Percentiles rank a stretch among this genome's conserved stretches.
phyloP scores from a whole-genome alignment of 2,329 filamentous ascomycete species.

The Zymoseptoria tritici region DNA sequence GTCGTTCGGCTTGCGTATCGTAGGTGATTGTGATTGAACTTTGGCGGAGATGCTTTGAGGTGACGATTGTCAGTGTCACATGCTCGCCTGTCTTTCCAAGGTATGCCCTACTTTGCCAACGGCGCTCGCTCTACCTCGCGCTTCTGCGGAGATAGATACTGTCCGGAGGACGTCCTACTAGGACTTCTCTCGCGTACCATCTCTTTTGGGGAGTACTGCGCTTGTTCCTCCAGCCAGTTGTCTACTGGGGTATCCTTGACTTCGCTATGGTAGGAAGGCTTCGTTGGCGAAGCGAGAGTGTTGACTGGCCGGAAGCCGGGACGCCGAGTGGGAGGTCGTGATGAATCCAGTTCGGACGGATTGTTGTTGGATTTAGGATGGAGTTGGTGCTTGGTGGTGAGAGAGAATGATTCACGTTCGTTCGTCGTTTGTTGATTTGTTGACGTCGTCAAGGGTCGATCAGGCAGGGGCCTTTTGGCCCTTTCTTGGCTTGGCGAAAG shows the following conservation, averaged over 20 bases:
- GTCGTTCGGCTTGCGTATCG: constrained; percentile 1
- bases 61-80: background rate
- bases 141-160: constrained; percentile 17
- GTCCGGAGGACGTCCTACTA: constrained; percentile 14
- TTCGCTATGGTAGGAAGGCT: constrained; percentile 4
- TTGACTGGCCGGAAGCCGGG: constrained; percentile 15
- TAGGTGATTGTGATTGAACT: constrained; percentile 25
- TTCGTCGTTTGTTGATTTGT: background rate
- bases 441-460: background rate
- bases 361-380: background rate
- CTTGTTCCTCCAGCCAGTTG: constrained; percentile 2
- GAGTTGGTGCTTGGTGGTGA: background rate
- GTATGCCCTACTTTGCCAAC: constrained; percentile 19
- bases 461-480: background rate
- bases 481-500: background rate
- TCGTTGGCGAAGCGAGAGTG: constrained; percentile 14
- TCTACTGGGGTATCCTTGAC: background rate
- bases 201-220: background rate
- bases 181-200: constrained; percentile 22
- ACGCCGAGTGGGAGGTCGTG: constrained; percentile 4
- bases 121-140: constrained; percentile 16
- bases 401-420: background rate
- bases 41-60: constrained; percentile 23
- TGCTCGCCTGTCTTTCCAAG: background rate
- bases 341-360: background rate